These are phyloP conservation scores for Podospora comata DNA, from an alignment of 495 filamentous ascomycete genomes.

Conservation along the genomic window DNA sequence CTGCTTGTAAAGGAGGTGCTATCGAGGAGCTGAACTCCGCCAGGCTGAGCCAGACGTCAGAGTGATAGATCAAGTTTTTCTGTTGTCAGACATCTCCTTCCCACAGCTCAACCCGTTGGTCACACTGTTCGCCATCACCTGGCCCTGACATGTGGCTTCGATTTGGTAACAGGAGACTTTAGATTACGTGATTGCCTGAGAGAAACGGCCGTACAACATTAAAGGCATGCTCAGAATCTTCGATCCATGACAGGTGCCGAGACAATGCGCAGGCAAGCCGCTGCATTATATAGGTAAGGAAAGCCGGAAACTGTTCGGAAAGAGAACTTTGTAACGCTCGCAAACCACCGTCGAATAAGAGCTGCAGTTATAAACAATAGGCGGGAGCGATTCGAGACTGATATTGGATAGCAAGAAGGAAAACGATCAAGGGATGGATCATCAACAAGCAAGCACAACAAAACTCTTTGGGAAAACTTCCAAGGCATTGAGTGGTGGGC, in stretches of 20 bases:
- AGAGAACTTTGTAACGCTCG: neutral
- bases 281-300: neutral
- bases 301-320: neutral
- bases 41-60: conserved; percentile 10
- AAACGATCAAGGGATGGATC: neutral
- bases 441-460: neutral
- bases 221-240: neutral
- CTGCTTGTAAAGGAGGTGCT: conserved; percentile 5
- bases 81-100: neutral
- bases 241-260: neutral
- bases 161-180: conserved; percentile 18
- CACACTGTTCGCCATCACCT: conserved; percentile 21
- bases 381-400: neutral
- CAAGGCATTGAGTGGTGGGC: neutral
- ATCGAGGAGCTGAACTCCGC: neutral
- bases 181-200: conserved; percentile 28
- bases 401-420: neutral
- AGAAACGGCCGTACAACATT: neutral
- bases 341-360: neutral
- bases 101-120: neutral
- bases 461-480: neutral
- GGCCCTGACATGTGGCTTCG: conserved; percentile 26
- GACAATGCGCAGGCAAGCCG: neutral
- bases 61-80: conserved; percentile 11
- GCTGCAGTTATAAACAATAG: neutral